These are phyloP conservation scores for Eurotiales sp. DNA, from an alignment of 2,329 filamentous ascomycete genomes.

Conservation along the genomic window DNA sequence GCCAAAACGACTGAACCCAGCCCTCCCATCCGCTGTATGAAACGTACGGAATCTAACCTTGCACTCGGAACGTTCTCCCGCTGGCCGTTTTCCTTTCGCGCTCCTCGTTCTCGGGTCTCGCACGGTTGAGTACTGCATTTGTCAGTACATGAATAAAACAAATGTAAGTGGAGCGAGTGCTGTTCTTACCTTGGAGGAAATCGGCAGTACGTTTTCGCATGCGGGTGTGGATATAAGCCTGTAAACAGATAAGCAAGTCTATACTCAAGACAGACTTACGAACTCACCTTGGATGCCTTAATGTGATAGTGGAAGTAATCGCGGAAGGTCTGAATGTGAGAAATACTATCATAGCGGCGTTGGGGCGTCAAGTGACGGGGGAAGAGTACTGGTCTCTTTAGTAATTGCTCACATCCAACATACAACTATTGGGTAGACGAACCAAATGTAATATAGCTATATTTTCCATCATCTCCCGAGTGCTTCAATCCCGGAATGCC, in stretches of 20 bases:
- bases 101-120: constrained; percentile 91
- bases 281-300: constrained; percentile 84
- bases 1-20: background rate
- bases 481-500: constrained; percentile 77
- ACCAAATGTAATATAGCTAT: constrained; percentile 99
- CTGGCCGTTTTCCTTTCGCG: constrained; percentile 98
- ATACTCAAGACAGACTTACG: constrained; percentile 2
- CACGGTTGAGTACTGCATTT: constrained; percentile 79
- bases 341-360: constrained; percentile 90
- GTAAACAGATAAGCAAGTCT: constrained; percentile 12
- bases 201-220: constrained; percentile 98
- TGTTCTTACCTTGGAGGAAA: constrained; percentile 80
- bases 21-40: background rate
- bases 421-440: constrained; percentile 34
- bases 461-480: constrained; percentile 73
- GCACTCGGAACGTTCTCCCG: constrained; percentile 80
- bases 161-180: background rate
- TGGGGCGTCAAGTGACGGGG: constrained; percentile 89
- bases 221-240: constrained; percentile 95
- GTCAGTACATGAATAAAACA: constrained; percentile 31
- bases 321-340: constrained; percentile 98
- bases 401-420: background rate
- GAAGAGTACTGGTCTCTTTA: constrained; percentile 69
- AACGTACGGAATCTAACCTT: constrained; percentile 30
- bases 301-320: constrained; percentile 99